These are phyloP conservation scores for Backusella parvicylindrica DNA, from an alignment of 192 early-diverging fungal species.

Conservation along the genomic window DNA sequence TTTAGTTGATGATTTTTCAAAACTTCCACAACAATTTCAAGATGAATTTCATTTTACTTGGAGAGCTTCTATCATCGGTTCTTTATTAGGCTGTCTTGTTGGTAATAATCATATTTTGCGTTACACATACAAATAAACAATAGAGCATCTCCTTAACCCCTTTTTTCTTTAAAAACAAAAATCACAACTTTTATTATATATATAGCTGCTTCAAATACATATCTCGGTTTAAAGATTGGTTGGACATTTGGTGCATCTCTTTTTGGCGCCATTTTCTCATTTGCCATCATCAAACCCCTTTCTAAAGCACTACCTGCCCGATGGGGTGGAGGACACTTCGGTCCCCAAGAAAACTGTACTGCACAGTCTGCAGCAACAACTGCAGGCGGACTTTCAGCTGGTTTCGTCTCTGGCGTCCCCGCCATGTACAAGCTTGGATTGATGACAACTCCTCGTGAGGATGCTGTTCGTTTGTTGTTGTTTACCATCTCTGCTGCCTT, in stretches of 20 bases:
- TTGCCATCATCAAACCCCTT: conserved; percentile 57
- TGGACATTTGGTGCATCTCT: conserved; percentile 56
- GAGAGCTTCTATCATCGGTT: conserved; percentile 56
- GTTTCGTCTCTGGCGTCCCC: conserved; percentile 63
- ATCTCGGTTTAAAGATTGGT: conserved; percentile 63
- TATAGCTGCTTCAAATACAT: conserved; percentile 63
- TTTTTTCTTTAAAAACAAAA: background rate
- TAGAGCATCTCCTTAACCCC: background rate
- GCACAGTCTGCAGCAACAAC: conserved; percentile 68
- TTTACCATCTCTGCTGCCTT: conserved; percentile 57
- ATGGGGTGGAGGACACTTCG: conserved; percentile 54
- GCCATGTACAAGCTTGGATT: conserved; percentile 66
- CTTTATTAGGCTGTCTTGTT: conserved; percentile 57
- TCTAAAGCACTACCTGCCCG: conserved; percentile 29
- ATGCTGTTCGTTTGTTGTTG: conserved; percentile 46
- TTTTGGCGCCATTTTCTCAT: conserved; percentile 53
- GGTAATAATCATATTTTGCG: conserved; percentile 5
- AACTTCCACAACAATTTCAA: background rate
- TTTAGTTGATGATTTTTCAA: background rate
- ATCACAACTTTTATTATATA: no score
- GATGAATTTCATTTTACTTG: conserved; percentile 36
- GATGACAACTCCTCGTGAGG: conserved; percentile 46
- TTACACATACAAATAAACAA: background rate
- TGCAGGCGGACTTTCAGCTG: conserved; percentile 59
- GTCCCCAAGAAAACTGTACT: conserved; percentile 63